These are phyloP conservation scores for Lepiota venenata DNA, from an alignment of 768 basidiomycete species.

Conservation along the genomic window DNA sequence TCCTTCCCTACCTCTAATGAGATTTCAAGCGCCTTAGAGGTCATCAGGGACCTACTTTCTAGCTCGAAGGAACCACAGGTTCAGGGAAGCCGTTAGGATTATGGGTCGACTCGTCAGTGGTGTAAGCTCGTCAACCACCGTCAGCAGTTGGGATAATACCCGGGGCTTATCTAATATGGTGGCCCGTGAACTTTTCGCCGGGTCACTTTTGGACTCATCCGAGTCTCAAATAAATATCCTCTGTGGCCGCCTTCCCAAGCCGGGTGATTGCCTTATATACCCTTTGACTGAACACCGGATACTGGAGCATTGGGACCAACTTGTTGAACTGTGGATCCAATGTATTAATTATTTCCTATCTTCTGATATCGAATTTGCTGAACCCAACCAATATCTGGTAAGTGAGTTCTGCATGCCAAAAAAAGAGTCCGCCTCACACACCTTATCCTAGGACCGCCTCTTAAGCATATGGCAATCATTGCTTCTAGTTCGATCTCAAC, in stretches of 20 bases:
- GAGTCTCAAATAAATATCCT: background rate
- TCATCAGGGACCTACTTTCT: slow-evolving; percentile 11
- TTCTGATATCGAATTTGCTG: background rate
- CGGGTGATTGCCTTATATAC: slow-evolving; percentile 4
- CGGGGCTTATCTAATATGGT: background rate
- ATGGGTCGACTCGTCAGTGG: slow-evolving; percentile 7
- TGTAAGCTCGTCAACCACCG: background rate
- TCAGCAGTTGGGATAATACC: background rate
- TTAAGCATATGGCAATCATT: slow-evolving; percentile 52
- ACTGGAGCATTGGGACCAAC: slow-evolving; percentile 14
- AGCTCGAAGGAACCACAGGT: slow-evolving; percentile 7
- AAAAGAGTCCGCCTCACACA: background rate
- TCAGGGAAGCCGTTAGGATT: slow-evolving; percentile 2
- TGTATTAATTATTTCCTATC: background rate
- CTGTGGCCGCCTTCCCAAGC: background rate
- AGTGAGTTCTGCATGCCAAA: background rate
- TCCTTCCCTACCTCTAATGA: background rate
- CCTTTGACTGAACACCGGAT: slow-evolving; percentile 14
- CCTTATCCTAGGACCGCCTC: slow-evolving; percentile 31
- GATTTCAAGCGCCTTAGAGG: slow-evolving; percentile 7
- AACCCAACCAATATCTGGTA: background rate
- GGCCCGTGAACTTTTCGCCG: slow-evolving; percentile 9
- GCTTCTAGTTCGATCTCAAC: slow-evolving; percentile 45
- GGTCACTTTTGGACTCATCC: slow-evolving; percentile 10
- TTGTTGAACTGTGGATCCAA: slow-evolving; percentile 11